Evolutionary conservation across 2,329 filamentous ascomycete species (phyloP).

Genomic region (Fusarium lateritium): DNA sequence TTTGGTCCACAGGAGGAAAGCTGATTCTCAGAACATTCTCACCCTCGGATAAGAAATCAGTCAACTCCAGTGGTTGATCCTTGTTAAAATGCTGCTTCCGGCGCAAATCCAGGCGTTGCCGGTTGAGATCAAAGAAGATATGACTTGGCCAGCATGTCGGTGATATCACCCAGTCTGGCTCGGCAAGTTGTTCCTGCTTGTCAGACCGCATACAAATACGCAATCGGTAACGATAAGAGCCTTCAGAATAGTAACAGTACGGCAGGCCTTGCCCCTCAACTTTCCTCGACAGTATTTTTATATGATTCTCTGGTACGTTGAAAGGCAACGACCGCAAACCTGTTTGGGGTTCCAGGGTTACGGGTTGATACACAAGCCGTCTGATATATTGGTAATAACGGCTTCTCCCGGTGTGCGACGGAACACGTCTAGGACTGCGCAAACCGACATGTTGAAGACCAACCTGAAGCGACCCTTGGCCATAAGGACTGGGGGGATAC

Average conservation of each 20-base stretch:
- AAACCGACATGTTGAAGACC: conserved; percentile 64
- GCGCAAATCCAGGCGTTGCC: conserved; percentile 67
- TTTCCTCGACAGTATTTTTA: conserved; percentile 55
- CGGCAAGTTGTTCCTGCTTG: conserved; percentile 50
- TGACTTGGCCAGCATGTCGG: conserved; percentile 80
- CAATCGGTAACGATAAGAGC: conserved; percentile 75
- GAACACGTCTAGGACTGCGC: conserved; percentile 64
- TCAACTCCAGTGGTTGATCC: conserved; percentile 83
- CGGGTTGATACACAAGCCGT: conserved; percentile 65
- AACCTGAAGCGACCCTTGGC: conserved; percentile 58
- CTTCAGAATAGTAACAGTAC: conserved; percentile 61
- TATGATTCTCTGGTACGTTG: conserved; percentile 55
- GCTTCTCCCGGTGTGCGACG: conserved; percentile 45
- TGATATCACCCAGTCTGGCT: conserved; percentile 73
- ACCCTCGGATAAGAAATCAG: conserved; percentile 69
- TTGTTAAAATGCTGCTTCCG: conserved; percentile 81
- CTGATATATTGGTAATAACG: conserved; percentile 72
- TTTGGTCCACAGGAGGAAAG: conserved; percentile 50
- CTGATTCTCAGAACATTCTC: conserved; percentile 73
- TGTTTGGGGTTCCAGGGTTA: conserved; percentile 54
- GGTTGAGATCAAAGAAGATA: conserved; percentile 79
- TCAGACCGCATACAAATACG: conserved; percentile 68
- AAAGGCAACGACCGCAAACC: conserved; percentile 64
- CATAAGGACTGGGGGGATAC: conserved; percentile 59
- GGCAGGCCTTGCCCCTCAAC: conserved; percentile 51